Evolutionary conservation across 306 rosid species (phyloP).

Genomic region (Prunus fruticosa): DNA sequence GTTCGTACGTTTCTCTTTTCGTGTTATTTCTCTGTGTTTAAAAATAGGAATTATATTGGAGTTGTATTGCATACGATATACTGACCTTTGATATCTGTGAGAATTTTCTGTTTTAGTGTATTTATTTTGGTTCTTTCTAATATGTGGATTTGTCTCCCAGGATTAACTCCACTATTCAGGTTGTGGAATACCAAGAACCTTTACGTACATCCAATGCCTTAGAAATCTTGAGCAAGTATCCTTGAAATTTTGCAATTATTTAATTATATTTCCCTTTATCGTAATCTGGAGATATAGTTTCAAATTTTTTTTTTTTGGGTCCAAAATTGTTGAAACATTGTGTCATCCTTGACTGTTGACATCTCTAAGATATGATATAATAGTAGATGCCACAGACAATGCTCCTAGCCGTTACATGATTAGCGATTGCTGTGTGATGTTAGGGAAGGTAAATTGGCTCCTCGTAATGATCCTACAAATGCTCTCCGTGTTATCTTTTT

Average conservation of each 20-base stretch:
- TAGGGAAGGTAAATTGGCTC: conserved; percentile 71
- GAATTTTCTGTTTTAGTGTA: conserved; percentile 14
- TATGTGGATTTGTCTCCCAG: conserved; percentile 31
- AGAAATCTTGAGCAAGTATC: conserved; percentile 83
- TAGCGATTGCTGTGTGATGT: conserved; percentile 92
- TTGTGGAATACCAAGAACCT: conserved; percentile 85
- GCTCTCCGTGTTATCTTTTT: neutral
- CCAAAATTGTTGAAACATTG: conserved; percentile 8
- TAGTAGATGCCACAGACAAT: conserved; percentile 95
- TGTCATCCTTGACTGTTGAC: conserved; percentile 39
- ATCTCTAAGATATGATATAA: conserved; percentile 67
- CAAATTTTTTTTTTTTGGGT: neutral
- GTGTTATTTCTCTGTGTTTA: neutral
- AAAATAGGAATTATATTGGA: neutral
- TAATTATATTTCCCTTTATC: neutral
- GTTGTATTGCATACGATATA: neutral
- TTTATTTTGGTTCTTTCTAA: conserved; percentile 26
- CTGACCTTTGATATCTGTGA: neutral
- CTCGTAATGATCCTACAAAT: conserved; percentile 8
- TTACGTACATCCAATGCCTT: conserved; percentile 78
- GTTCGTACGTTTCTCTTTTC: conserved; percentile 45
- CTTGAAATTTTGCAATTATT: conserved; percentile 23
- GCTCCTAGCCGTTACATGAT: conserved; percentile 96
- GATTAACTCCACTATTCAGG: conserved; percentile 76
- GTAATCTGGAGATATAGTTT: neutral